phyloP scores from a whole-genome alignment of 1,139 yeast genomes.

The Yamadazyma songkhlaensis region DNA sequence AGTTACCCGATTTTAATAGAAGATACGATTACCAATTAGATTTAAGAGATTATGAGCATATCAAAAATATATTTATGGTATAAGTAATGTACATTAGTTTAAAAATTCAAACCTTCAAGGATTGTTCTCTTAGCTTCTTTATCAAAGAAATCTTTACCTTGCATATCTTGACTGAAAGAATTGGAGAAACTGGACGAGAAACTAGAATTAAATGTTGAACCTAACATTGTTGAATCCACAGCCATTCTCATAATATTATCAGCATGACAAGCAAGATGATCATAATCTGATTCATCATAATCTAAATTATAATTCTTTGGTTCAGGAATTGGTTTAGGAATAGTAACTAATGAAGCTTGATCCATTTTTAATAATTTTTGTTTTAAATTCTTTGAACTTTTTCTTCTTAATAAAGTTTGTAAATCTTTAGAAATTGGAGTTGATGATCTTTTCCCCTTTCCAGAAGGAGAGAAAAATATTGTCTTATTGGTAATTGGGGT shows the following conservation, averaged over 20 bases:
- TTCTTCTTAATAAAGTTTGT: conserved; percentile 11
- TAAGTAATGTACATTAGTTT: neutral
- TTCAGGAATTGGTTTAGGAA: conserved; percentile 1
- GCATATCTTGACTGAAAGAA: conserved; percentile 33
- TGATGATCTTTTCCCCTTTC: conserved; percentile 19
- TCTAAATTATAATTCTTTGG: conserved; percentile 9
- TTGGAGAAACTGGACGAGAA: conserved; percentile 31
- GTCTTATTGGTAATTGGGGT: conserved; percentile 33
- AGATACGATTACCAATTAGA: conserved; percentile 23
- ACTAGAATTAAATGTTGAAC: conserved; percentile 32
- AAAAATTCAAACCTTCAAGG: conserved; percentile 26
- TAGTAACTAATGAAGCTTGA: conserved; percentile 17
- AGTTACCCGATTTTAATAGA: conserved; percentile 14
- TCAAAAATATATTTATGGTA: conserved; percentile 18
- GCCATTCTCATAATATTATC: conserved; percentile 49
- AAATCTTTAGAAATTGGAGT: conserved; percentile 18
- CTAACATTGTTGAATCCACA: conserved; percentile 47
- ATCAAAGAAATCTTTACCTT: conserved; percentile 28
- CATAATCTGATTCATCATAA: conserved; percentile 29
- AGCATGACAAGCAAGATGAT: conserved; percentile 48
- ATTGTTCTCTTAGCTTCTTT: conserved; percentile 28
- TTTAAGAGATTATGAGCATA: conserved; percentile 22
- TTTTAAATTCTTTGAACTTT: conserved; percentile 14
- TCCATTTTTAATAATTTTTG: conserved; percentile 19
- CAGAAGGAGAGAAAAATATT: conserved; percentile 31